These are phyloP conservation scores for Penicillium turbatum DNA, from an alignment of 495 filamentous ascomycete species.

Conservation along the genomic window DNA sequence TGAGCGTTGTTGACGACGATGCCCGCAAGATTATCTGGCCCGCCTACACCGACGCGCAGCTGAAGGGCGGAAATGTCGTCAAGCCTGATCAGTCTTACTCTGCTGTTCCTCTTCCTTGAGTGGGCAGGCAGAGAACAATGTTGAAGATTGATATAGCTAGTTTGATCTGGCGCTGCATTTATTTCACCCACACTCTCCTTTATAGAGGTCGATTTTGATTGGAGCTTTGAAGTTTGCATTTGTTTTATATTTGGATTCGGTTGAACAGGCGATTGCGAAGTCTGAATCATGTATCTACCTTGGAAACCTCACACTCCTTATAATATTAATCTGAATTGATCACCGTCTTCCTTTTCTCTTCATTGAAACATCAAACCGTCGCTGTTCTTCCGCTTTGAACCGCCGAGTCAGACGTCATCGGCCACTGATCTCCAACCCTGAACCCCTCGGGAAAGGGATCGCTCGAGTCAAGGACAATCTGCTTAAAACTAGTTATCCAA, in stretches of 20 bases:
- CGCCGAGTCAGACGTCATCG: conserved; percentile 8
- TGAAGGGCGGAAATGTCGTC: conserved; percentile 43
- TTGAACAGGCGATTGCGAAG: not conserved
- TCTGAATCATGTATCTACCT: not conserved
- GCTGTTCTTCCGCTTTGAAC: not conserved
- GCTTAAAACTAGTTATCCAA: conserved; percentile 35
- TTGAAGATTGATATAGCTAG: not conserved
- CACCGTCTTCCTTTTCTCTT: no score
- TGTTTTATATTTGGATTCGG: not conserved
- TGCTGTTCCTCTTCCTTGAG: conserved; percentile 34
- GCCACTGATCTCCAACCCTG: conserved; percentile 31
- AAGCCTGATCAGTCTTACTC: conserved; percentile 52
- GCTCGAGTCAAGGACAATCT: conserved; percentile 28
- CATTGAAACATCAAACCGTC: no score
- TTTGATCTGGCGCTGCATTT: not conserved
- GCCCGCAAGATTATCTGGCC: conserved; percentile 45
- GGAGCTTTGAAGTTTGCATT: not conserved
- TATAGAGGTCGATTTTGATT: not conserved
- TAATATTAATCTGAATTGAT: no score
- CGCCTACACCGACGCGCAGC: conserved; percentile 44
- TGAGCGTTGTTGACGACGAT: conserved; percentile 37
- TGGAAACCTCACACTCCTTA: not conserved
- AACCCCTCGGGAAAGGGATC: conserved; percentile 35
- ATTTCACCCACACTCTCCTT: not conserved
- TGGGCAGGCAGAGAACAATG: not conserved